Conservation (phyloP, 768 basidiomycete species). For the Multifurca ochricompacta region DNA sequence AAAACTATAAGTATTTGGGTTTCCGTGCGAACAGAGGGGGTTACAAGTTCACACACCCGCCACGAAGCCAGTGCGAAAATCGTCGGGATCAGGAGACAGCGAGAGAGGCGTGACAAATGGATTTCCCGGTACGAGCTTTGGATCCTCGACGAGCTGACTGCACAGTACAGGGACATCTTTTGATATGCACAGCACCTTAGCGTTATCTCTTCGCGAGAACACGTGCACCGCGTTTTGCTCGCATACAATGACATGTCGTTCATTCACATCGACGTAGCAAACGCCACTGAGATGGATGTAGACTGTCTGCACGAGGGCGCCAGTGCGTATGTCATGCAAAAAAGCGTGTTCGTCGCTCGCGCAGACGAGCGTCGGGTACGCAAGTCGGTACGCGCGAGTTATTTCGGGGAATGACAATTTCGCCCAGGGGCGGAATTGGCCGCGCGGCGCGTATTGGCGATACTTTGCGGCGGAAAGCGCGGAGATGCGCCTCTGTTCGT, state of each 20-base stretch:
- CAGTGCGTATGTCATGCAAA: constrained; percentile 55
- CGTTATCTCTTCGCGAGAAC: constrained; percentile 43
- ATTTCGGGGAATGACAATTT: constrained; percentile 41
- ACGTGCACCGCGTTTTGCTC: constrained; percentile 41
- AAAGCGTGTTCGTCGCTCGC: constrained; percentile 39
- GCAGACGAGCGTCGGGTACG: constrained; percentile 57
- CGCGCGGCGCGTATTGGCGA: constrained; percentile 26
- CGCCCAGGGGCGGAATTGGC: constrained; percentile 59
- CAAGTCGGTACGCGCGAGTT: constrained; percentile 52
- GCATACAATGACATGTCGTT: constrained; percentile 53
- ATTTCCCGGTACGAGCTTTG: neutral
- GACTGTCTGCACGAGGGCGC: constrained; percentile 41
- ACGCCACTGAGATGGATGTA: constrained; percentile 29
- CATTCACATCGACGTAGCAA: constrained; percentile 59
- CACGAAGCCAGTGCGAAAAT: neutral
- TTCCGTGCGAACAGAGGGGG: no score
- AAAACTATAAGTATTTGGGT: neutral
- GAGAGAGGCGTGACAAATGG: neutral
- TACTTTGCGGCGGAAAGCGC: constrained; percentile 19
- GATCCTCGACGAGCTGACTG: neutral
- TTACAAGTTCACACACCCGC: constrained; percentile 3
- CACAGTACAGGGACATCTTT: neutral
- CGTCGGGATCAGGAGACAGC: neutral
- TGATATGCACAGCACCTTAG: constrained; percentile 34
- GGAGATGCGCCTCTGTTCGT: constrained; percentile 27